Evolutionary conservation across 768 basidiomycete species (phyloP).

Genomic region (Chalciporus sphaerocephalus): DNA sequence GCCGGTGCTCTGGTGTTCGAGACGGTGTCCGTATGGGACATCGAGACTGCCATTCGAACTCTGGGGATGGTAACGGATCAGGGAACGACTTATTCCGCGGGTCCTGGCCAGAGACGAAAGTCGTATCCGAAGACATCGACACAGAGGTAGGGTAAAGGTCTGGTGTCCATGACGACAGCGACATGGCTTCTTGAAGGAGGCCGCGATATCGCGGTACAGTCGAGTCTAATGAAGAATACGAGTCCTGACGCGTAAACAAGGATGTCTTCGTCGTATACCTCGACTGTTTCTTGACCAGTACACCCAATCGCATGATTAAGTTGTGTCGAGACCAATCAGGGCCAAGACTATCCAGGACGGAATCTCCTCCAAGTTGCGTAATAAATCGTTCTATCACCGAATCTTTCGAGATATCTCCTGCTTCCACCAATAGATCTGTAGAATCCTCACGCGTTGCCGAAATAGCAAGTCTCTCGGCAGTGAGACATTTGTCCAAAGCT

Average conservation of each 20-base stretch:
- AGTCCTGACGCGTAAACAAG: background rate
- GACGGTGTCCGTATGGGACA: conserved; percentile 58
- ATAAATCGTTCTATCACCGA: conserved; percentile 61
- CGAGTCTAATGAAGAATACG: conserved; percentile 17
- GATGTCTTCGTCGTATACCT: conserved; percentile 6
- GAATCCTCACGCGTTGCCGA: conserved; percentile 30
- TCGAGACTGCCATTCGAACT: conserved; percentile 39
- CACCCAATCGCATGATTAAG: conserved; percentile 29
- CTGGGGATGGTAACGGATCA: conserved; percentile 40
- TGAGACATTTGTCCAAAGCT: conserved; percentile 70
- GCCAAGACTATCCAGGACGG: conserved; percentile 38
- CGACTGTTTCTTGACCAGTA: conserved; percentile 27
- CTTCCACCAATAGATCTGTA: conserved; percentile 44
- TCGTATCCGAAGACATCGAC: conserved; percentile 14
- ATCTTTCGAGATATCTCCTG: conserved; percentile 49
- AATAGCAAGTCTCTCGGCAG: conserved; percentile 58
- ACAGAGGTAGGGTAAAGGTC: conserved; percentile 14
- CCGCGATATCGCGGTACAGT: conserved; percentile 51
- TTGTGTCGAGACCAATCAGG: conserved; percentile 46
- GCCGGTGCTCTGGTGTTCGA: conserved; percentile 43
- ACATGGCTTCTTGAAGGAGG: conserved; percentile 37
- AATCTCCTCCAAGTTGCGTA: conserved; percentile 43
- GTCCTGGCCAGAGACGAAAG: conserved; percentile 38
- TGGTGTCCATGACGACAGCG: conserved; percentile 18
- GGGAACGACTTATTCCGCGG: conserved; percentile 38